A percentile compares a stretch with the other conserved stretches of the same genome.
Evolutionary conservation across 257 asterid genomes (phyloP).

Genomic region (Ajuga chamaepitys): DNA sequence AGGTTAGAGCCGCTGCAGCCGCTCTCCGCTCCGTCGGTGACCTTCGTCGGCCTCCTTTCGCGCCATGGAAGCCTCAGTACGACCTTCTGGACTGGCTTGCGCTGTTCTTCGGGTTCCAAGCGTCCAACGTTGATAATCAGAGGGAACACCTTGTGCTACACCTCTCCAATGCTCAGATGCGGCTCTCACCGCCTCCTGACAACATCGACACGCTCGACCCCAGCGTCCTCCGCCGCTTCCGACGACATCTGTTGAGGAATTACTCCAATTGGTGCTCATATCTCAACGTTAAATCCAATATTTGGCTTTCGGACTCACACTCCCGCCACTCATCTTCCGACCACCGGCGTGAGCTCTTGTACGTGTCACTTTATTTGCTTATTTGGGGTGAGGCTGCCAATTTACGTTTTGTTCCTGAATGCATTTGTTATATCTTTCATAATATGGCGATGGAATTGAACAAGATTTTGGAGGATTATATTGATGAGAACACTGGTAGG

Average conservation of each 20-base stretch:
- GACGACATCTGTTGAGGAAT: conserved; percentile 56
- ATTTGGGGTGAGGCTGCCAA: conserved; percentile 99
- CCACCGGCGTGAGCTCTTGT: conserved; percentile 81
- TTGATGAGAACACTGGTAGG: conserved; percentile 90
- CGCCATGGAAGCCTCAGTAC: conserved; percentile 63
- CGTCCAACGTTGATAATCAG: conserved; percentile 76
- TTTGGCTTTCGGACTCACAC: conserved; percentile 68
- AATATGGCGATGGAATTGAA: conserved; percentile 94
- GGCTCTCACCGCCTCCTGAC: conserved; percentile 88
- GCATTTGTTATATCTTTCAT: conserved; percentile 75
- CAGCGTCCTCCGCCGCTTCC: conserved; percentile 76
- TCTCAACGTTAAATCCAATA: conserved; percentile 59
- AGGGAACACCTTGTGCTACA: conserved; percentile 87
- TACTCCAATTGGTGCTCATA: conserved; percentile 91
- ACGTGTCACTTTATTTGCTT: conserved; percentile 71
- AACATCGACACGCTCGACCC: conserved; percentile 79
- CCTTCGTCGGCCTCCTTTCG: conserved; percentile 74
- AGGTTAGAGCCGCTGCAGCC: conserved; percentile 86
- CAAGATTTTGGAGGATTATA: conserved; percentile 81
- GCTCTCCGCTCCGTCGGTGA: conserved; percentile 78
- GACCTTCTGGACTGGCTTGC: conserved; percentile 93
- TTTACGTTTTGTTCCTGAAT: conserved; percentile 83
- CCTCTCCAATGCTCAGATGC: conserved; percentile 95
- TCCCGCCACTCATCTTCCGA: conserved; percentile 44
- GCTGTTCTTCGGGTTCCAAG: conserved; percentile 78